Conservation (phyloP, 352 stramenopile genomes). For the Pythium sukuiense region DNA sequence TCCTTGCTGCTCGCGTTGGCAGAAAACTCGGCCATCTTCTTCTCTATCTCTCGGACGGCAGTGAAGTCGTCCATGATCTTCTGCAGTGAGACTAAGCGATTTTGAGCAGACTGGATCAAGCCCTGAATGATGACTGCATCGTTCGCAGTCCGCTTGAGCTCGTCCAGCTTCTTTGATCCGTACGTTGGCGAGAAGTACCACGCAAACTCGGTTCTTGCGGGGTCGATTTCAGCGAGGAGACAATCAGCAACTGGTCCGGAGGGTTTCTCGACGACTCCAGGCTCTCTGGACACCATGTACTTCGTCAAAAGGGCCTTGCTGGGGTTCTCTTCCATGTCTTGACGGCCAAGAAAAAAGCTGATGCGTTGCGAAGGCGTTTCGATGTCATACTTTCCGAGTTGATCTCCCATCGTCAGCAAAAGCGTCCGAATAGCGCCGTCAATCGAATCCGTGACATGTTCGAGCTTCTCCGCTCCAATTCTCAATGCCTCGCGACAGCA, state of each 20-base stretch:
- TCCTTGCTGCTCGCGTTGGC: constrained; percentile 68
- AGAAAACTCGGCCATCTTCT: constrained; percentile 78
- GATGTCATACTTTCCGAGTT: constrained; percentile 75
- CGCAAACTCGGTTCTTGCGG: constrained; percentile 30
- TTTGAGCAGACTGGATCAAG: constrained; percentile 52
- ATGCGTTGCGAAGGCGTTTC: constrained; percentile 58
- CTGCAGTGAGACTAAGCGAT: constrained; percentile 63
- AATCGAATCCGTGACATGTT: constrained; percentile 29
- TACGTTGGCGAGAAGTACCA: constrained; percentile 45
- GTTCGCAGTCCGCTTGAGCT: constrained; percentile 41
- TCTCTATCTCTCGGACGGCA: constrained; percentile 68
- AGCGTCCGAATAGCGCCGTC: constrained; percentile 44
- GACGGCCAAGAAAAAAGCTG: constrained; percentile 69
- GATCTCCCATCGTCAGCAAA: constrained; percentile 61
- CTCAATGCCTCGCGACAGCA: constrained; percentile 40
- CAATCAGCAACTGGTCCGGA: not conserved
- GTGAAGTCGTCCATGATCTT: constrained; percentile 81
- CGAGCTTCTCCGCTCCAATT: constrained; percentile 36
- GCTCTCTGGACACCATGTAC: constrained; percentile 33
- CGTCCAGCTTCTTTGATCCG: constrained; percentile 37
- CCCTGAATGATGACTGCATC: constrained; percentile 49
- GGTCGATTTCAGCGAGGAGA: not conserved
- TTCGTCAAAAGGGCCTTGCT: constrained; percentile 50
- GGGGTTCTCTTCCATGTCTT: constrained; percentile 39
- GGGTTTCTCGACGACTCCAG: not conserved